phyloP scores from a whole-genome alignment of 345 rosid genomes.

The Balakata baccata region DNA sequence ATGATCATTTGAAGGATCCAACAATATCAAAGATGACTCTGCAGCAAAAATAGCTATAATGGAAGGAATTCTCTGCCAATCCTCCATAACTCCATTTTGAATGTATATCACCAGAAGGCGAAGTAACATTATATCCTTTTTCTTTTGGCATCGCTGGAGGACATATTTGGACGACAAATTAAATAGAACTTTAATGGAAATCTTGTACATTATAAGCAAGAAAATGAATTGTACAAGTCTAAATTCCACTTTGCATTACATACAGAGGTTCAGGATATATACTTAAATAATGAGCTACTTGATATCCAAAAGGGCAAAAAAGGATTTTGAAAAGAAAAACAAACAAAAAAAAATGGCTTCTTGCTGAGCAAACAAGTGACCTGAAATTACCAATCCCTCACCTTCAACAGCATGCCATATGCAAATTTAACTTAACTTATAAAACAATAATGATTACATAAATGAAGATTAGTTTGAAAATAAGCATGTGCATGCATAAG shows the following conservation, averaged over 20 bases:
- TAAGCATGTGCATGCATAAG: neutral
- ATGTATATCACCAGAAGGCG: conserved; percentile 63
- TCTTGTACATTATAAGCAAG: neutral
- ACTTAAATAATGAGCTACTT: too few relatives aligned
- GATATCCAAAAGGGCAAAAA: neutral
- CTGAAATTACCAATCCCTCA: neutral
- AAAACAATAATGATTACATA: neutral
- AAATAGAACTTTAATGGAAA: conserved; percentile 6
- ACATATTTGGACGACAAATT: conserved; percentile 18
- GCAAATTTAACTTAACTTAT: neutral
- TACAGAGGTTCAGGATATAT: neutral
- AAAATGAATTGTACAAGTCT: neutral
- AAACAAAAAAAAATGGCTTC: neutral
- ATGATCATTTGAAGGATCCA: conserved; percentile 78
- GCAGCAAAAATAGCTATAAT: conserved; percentile 78
- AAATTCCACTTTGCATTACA: neutral
- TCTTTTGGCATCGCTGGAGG: conserved; percentile 57
- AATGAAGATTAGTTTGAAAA: neutral
- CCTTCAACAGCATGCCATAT: neutral
- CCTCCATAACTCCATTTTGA: conserved; percentile 77
- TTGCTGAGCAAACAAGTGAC: neutral
- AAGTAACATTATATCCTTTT: conserved; percentile 53
- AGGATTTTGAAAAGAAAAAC: too few relatives aligned
- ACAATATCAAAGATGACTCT: conserved; percentile 74
- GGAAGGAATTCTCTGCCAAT: conserved; percentile 86